These are phyloP conservation scores for Triticum urartu DNA, from an alignment of 176 grass and related monocot genomes.

Conservation along the genomic window DNA sequence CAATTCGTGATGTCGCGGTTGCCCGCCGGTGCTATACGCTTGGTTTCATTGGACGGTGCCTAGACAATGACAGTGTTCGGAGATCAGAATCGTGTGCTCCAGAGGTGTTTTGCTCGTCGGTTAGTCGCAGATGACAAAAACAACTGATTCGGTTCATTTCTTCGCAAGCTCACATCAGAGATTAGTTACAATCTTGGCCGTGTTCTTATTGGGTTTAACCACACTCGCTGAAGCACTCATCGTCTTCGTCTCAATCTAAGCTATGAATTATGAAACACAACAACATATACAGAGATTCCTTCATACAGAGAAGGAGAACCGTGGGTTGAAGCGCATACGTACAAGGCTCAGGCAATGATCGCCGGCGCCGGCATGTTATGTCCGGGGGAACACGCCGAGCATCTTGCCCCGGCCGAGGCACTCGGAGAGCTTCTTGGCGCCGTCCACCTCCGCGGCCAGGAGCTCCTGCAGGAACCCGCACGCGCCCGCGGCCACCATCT, in stretches of 20 bases:
- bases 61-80: not conserved
- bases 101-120: not conserved
- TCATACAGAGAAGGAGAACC: not conserved
- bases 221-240: not conserved
- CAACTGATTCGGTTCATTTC: not conserved
- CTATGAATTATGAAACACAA: slow-evolving; percentile 14
- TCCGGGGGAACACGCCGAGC: slow-evolving; percentile 78
- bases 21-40: not conserved
- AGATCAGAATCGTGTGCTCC: not conserved
- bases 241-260: slow-evolving; percentile 8
- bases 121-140: not conserved
- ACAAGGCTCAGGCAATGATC: not conserved
- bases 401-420: slow-evolving; percentile 71
- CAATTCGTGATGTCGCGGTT: not conserved
- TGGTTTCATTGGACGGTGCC: not conserved
- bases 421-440: slow-evolving; percentile 74
- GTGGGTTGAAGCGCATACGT: not conserved
- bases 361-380: slow-evolving; percentile 33
- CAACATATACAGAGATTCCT: slow-evolving; percentile 31
- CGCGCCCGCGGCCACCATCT: slow-evolving; percentile 74
- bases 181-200: slow-evolving; percentile 10
- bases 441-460: slow-evolving; percentile 55
- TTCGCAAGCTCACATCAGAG: not conserved
- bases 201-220: slow-evolving; percentile 31
- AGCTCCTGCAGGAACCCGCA: slow-evolving; percentile 65